Base-by-base conservation (phyloP, 495 filamentous ascomycete genomes). In the Neurospora sp. region DNA sequence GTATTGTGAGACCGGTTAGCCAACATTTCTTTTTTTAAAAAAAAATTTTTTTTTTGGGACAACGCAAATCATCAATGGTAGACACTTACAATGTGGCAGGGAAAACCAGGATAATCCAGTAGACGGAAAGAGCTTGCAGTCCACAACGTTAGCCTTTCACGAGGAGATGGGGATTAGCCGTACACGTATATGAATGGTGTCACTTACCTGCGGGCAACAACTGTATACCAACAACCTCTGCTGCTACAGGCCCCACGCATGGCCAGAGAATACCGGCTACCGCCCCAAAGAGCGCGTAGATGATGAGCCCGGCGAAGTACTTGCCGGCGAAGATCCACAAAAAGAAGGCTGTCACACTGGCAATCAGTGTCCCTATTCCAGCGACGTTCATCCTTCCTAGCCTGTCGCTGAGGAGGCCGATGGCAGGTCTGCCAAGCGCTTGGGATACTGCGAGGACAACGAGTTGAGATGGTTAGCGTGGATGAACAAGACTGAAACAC, bases 261-360 rank as follows among this genome's bases (percentile, higher is more conserved):
- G 90, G 88, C 91, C 92, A 94, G 76, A 92, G 92, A 1, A 88
- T 89, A 37, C 92, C 93, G 7, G 91, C 86, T 14, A 94, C 89
- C 18, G 83, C 85, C 11, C 93, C 92, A 16, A 94, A 82, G 4
- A 96, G 77, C 9, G 90, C 87, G 75, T 91, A 94, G 74, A 94
- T 88, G 68, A 91, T 89, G 41, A 93, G 82, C 0, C 91, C 86
- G 3, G 88, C 88, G 78, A 89, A 91, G 71, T 81, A 87, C 74
- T 88, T 87, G 0, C 90, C 89, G 27, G 87, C 88, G 59, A 89
- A 82, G 38, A 77, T 89, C 92, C 92, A 96, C 9, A 94, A 82
- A 35, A 89, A 86, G 27, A 94, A 86, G 69, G 86, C 85, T 31
- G 88, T 81, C 9, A 93, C 39, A 12, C 88, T 90, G 11, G 85